These are phyloP conservation scores for Coniochaeta sp. DNA, from an alignment of 2,329 filamentous ascomycete genomes.

Conservation along the genomic window DNA sequence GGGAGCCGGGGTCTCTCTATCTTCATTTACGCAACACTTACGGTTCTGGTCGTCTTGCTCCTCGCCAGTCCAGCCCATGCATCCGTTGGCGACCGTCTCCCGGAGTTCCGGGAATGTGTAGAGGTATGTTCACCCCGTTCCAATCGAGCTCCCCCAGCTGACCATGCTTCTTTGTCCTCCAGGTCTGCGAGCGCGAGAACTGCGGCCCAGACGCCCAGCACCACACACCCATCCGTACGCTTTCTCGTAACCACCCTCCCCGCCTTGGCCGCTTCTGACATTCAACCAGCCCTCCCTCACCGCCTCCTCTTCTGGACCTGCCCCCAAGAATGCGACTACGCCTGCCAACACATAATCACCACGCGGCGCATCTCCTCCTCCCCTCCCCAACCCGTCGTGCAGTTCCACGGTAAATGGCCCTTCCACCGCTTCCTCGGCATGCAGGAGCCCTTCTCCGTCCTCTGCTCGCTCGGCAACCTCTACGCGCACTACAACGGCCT, in stretches of 20 bases:
- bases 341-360: constrained; percentile 92
- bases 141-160: constrained; percentile 3
- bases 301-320: constrained; percentile 90
- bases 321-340: constrained; percentile 92
- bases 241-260: constrained; percentile 9
- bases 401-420: constrained; percentile 99
- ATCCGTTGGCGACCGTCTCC: constrained; percentile 76
- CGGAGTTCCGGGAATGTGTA: constrained; percentile 83
- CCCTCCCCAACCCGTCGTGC: constrained; percentile 56
- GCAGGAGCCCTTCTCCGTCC: constrained; percentile 88
- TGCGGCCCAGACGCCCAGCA: constrained; percentile 55
- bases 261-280: constrained; percentile 7
- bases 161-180: constrained; percentile 1
- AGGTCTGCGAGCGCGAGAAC: constrained; percentile 76
- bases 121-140: constrained; percentile 48
- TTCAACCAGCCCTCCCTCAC: constrained; percentile 64
- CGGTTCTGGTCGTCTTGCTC: constrained; percentile 19
- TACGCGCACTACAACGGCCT: constrained; percentile 78
- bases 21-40: constrained; percentile 14
- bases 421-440: constrained; percentile 86
- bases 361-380: constrained; percentile 57
- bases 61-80: constrained; percentile 47
- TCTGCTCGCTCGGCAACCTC: constrained; percentile 91
- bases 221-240: constrained; percentile 62
- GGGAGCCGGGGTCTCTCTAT: constrained; percentile 26